These are phyloP conservation scores for Sugiyamaella boreocaroliniensis DNA, from an alignment of 805 yeast species.

Conservation along the genomic window DNA sequence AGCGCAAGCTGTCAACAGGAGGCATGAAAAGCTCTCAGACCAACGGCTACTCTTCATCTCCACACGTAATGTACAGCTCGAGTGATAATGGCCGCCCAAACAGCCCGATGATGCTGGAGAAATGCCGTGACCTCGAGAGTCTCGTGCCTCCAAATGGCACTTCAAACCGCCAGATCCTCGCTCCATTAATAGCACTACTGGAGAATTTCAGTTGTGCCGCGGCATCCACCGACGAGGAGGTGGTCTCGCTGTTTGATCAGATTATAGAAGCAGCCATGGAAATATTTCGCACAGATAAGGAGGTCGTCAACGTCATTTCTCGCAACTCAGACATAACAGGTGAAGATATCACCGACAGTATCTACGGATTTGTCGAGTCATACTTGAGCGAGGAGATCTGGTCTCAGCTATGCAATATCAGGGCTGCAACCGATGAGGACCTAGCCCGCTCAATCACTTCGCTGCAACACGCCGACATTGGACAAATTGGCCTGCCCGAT, in stretches of 20 bases:
- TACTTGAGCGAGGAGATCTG: slow-evolving; percentile 64
- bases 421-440: slow-evolving; percentile 23
- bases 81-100: not conserved
- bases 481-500: slow-evolving; percentile 38
- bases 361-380: slow-evolving; percentile 67
- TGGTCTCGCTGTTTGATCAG: slow-evolving; percentile 27
- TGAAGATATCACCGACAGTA: slow-evolving; percentile 39
- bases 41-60: not conserved
- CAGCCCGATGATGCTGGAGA: not conserved
- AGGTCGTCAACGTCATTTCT: slow-evolving; percentile 22
- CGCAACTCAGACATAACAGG: slow-evolving; percentile 24
- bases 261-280: slow-evolving; percentile 31
- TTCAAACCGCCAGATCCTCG: slow-evolving; percentile 35
- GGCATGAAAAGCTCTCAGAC: slow-evolving; percentile 9
- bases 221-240: slow-evolving; percentile 26
- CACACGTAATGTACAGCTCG: not conserved
- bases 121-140: slow-evolving; percentile 30
- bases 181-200: slow-evolving; percentile 36
- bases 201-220: slow-evolving; percentile 34
- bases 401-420: slow-evolving; percentile 37
- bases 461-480: slow-evolving; percentile 32
- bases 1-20: not conserved
- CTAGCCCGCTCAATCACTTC: slow-evolving; percentile 22
- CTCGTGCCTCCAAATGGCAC: slow-evolving; percentile 36
- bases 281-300: slow-evolving; percentile 31